Evolutionary conservation across 2,329 filamentous ascomycete genomes (phyloP).

Genomic region (Cyphellophora europaea): DNA sequence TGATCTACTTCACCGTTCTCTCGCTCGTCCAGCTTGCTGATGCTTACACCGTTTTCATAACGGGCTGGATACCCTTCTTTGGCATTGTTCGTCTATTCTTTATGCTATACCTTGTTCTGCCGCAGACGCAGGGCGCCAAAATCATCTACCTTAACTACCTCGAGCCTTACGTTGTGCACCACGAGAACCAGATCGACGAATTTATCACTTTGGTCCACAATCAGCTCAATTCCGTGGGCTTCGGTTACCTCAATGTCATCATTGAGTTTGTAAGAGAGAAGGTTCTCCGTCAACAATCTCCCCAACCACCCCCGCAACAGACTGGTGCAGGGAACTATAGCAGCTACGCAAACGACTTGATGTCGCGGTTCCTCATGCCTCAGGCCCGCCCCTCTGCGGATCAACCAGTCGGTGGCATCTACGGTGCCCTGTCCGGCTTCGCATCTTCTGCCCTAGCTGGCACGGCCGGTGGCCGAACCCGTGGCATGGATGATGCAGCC

Average conservation of each 20-base stretch:
- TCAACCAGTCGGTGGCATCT: constrained; percentile 40
- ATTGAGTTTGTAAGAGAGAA: constrained; percentile 66
- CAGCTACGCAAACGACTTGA: constrained; percentile 67
- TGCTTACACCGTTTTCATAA: constrained; percentile 78
- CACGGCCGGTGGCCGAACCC: constrained; percentile 23
- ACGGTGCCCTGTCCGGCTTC: constrained; percentile 66
- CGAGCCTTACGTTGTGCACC: constrained; percentile 77
- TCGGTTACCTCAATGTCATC: constrained; percentile 63
- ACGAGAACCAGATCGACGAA: constrained; percentile 82
- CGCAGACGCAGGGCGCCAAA: constrained; percentile 88
- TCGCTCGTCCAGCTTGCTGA: constrained; percentile 73
- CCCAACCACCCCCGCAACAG: constrained; percentile 34
- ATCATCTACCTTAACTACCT: constrained; percentile 76
- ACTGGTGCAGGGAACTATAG: constrained; percentile 23
- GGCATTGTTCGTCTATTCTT: constrained; percentile 79
- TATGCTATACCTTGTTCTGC: constrained; percentile 91
- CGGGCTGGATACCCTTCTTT: constrained; percentile 89
- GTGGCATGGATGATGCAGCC: constrained; percentile 8
- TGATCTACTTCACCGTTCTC: constrained; percentile 98
- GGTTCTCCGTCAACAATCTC: constrained; percentile 66
- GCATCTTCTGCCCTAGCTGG: constrained; percentile 44
- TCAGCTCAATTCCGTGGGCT: constrained; percentile 63
- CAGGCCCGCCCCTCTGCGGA: constrained; percentile 48
- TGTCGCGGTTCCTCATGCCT: constrained; percentile 80
- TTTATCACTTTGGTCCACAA: constrained; percentile 78